Evolutionary conservation across 2,329 filamentous ascomycete genomes (phyloP), one percentile per base, ranked within the genome.

Genomic region (Alternaria longipes): DNA sequence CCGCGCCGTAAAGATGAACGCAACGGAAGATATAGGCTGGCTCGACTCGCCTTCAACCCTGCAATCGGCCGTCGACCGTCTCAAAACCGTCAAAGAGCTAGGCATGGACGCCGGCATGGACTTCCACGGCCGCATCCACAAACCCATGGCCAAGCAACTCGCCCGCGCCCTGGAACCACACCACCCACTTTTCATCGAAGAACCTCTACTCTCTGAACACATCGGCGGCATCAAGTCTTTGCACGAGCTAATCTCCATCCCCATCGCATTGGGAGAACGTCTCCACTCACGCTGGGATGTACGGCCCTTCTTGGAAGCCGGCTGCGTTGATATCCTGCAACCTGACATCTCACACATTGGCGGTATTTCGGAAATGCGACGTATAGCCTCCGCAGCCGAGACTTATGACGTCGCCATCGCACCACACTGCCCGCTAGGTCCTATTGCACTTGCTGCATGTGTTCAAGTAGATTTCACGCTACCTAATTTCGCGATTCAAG

Each of bases 121-220:
- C 69, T 93, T 93, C 76, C 91, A 94, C 73, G 91, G 91, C 3
- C 86, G 90, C 8, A 81, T 92, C 0, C 91, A 93, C 78, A 90
- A 90, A 63, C 89, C 90, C n/a, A 93, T 93, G 90, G 91, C 90
- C 0, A 92, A 91, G 67, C 91, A 93, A 67, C 84, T 94, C 3
- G 89, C 89, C 1, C 85, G 85, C 59, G 83, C 85, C 0, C 82
- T 93, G 0, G 90, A 90, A 63, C 89, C 90, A 0, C 84, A 91
- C 65, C 83, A 83, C 1, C 91, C 90, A 0, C 80, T 93, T n/a
- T 93, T 93, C 74, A 88, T 93, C 44, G 91, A 93, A 73, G 90
- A 93, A 66, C 90, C 90, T 0, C 79, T 92, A 2, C 83, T 93
- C 0, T 89, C 86, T 1, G 91, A 93, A 71, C 89, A 93, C 38